Percentiles rank a stretch among this genome's conserved stretches.
phyloP scores from a whole-genome alignment of 2,329 filamentous ascomycete species.

The Aspergillus unguis region DNA sequence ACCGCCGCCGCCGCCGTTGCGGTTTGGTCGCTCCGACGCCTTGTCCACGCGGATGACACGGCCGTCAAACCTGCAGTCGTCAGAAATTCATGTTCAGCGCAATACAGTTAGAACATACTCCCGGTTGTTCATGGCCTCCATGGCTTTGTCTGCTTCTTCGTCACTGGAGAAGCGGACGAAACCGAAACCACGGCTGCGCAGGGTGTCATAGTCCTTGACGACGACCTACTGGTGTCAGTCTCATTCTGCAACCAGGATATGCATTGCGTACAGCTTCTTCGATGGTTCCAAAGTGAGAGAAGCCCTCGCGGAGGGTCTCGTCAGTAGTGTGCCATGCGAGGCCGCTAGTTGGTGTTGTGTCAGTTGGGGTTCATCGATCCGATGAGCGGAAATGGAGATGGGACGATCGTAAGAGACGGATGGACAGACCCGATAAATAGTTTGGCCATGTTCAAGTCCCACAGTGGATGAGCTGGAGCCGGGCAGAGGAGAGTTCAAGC shows the following conservation, averaged over 20 bases:
- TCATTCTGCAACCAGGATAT: not conserved
- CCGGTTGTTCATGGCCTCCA: constrained; percentile 45
- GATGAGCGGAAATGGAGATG: constrained; percentile 7
- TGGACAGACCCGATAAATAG: constrained; percentile 56
- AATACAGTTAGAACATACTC: constrained; percentile 62
- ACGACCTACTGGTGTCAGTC: constrained; percentile 65
- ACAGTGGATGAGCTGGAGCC: constrained; percentile 1
- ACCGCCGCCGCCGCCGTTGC: constrained; percentile 51
- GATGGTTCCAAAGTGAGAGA: constrained; percentile 84
- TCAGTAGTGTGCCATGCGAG: constrained; percentile 99
- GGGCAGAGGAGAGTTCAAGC: not conserved
- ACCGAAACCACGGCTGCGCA: constrained; percentile 93
- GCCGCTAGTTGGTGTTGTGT: constrained; percentile 58
- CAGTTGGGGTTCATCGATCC: constrained; percentile 7
- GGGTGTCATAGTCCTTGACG: constrained; percentile 95
- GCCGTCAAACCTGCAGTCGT: constrained; percentile 72
- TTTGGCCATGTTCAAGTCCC: constrained; percentile 68
- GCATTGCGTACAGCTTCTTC: constrained; percentile 82
- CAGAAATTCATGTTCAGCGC: not conserved
- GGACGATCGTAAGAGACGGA: constrained; percentile 12
- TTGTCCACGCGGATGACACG: constrained; percentile 94
- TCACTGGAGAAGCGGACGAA: constrained; percentile 77
- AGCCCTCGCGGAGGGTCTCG: constrained; percentile 78
- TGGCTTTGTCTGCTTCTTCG: constrained; percentile 42
- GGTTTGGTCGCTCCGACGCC: constrained; percentile 74